Evolutionary conservation across 2,329 filamentous ascomycete genomes (phyloP).

Genomic region (Aureobasidium vineae): DNA sequence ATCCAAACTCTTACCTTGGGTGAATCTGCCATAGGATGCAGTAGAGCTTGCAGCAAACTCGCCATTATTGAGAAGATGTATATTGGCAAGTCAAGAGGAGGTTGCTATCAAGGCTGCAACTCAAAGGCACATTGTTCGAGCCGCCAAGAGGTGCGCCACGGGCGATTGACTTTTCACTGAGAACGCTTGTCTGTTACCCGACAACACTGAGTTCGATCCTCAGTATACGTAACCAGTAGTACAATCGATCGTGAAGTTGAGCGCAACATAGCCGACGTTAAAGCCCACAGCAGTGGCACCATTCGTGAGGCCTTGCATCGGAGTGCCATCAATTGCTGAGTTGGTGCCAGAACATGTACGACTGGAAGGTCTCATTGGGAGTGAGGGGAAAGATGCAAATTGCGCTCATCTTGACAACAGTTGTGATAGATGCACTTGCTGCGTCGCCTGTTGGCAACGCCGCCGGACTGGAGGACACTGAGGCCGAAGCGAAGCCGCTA

Average conservation of each 20-base stretch:
- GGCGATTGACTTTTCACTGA: conserved; percentile 12
- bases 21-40: conserved; percentile 3
- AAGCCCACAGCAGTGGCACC: conserved; percentile 22
- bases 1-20: conserved; percentile 20
- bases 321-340: conserved; percentile 8
- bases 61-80: conserved; percentile 10
- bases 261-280: conserved; percentile 14
- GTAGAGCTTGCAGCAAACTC: conserved; percentile 6
- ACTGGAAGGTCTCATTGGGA: conserved; percentile 4
- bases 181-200: conserved; percentile 17
- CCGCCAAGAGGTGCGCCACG: conserved; percentile 19
- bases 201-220: conserved; percentile 9
- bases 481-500: background rate
- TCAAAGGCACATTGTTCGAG: conserved; percentile 5
- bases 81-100: conserved; percentile 21
- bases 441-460: background rate
- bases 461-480: background rate
- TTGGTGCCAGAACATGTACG: conserved; percentile 9
- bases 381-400: conserved; percentile 4
- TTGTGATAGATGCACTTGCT: background rate
- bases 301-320: conserved; percentile 17
- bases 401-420: background rate
- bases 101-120: conserved; percentile 15
- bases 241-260: conserved; percentile 24
- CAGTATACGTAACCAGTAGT: conserved; percentile 19